Conservation (phyloP, 176 grass and related monocot species). For the Carex myosuroides region DNA sequence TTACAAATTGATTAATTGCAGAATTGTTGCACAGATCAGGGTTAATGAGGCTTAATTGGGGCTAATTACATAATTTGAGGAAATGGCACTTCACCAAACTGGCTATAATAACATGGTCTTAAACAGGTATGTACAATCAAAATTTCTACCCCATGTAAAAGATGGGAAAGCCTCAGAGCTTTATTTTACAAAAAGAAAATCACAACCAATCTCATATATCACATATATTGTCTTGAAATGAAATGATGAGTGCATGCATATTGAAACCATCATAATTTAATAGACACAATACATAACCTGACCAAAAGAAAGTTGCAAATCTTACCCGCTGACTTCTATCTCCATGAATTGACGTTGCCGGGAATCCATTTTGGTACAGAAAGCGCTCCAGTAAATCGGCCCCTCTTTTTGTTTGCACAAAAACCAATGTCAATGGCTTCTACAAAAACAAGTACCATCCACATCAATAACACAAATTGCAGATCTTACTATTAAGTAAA, state of each 20-base stretch:
- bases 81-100: neutral
- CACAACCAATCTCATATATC: neutral
- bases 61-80: neutral
- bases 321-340: conserved; percentile 56
- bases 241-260: neutral
- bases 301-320: neutral
- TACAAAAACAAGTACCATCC: conserved; percentile 25
- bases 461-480: neutral
- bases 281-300: neutral
- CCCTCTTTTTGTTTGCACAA: conserved; percentile 79
- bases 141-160: neutral
- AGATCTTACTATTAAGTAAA: neutral
- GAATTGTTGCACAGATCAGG: neutral
- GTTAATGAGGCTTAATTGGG: neutral
- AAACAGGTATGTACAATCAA: neutral
- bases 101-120: neutral
- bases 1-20: neutral
- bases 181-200: neutral
- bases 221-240: neutral
- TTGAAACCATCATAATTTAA: conserved; percentile 1
- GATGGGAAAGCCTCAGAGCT: neutral
- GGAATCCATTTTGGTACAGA: conserved; percentile 54
- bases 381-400: conserved; percentile 54
- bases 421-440: conserved; percentile 65
- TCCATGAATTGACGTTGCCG: conserved; percentile 71